Conservation (phyloP, 2,329 filamentous ascomycete genomes). For the Xylaria sp. region DNA sequence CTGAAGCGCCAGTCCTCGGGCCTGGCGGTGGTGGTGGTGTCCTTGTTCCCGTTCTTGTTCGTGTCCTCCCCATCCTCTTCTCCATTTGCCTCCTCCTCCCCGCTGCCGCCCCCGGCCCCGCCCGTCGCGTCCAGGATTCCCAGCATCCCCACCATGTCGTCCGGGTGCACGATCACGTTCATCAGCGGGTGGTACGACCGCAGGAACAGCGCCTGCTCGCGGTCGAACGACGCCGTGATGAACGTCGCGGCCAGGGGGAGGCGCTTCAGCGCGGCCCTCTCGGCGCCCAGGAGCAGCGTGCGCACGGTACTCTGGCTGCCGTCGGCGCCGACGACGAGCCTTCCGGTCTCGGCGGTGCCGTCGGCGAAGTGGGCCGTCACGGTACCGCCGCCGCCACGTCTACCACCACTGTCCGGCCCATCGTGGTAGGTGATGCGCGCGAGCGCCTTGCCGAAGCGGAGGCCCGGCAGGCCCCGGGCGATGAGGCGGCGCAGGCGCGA, state of each 20-base stretch:
- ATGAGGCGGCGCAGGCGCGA: constrained; percentile 42
- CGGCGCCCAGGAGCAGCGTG: constrained; percentile 35
- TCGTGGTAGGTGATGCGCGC: constrained; percentile 37
- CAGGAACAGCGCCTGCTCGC: constrained; percentile 46
- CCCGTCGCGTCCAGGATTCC: constrained; percentile 44
- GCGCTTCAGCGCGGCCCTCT: constrained; percentile 37
- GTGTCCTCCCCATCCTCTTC: too few species aligned
- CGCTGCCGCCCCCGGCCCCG: too few species aligned
- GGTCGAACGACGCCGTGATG: constrained; percentile 44
- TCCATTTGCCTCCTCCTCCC: too few species aligned
- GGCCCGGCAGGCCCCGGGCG: constrained; percentile 37
- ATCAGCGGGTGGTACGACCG: constrained; percentile 49
- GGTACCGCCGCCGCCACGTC: constrained; percentile 28
- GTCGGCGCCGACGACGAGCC: constrained; percentile 40
- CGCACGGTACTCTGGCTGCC: constrained; percentile 37
- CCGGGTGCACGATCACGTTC: constrained; percentile 46
- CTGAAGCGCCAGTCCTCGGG: constrained; percentile 49
- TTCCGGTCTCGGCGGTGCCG: constrained; percentile 32
- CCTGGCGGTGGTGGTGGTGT: constrained; percentile 38
- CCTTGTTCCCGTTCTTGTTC: constrained; percentile 2
- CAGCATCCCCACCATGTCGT: constrained; percentile 48
- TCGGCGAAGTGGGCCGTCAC: constrained; percentile 39
- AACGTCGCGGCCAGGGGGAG: constrained; percentile 50
- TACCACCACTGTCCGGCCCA: constrained; percentile 22
- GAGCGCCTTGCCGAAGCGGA: constrained; percentile 44